phyloP scores from a whole-genome alignment of 768 basidiomycete genomes.

The Hypholoma fasciculare region DNA sequence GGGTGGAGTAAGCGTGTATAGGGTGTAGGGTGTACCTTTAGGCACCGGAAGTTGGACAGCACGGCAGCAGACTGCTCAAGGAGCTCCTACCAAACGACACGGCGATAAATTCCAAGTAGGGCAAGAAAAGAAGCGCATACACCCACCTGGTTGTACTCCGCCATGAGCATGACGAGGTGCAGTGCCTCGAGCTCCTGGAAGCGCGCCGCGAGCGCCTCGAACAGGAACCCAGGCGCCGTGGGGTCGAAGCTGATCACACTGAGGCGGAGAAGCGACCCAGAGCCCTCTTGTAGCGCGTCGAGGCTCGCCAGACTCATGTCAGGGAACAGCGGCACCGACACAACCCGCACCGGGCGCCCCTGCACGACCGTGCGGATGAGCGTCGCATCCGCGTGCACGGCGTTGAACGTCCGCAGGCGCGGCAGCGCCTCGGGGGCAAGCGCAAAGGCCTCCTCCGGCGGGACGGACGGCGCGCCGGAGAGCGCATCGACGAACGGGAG shows the following conservation, averaged over 20 bases:
- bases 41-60: slow-evolving; percentile 41
- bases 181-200: slow-evolving; percentile 56
- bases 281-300: slow-evolving; percentile 11
- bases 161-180: slow-evolving; percentile 57
- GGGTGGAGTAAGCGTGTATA: not conserved
- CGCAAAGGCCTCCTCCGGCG: slow-evolving; percentile 23
- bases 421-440: slow-evolving; percentile 46
- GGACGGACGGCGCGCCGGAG: slow-evolving; percentile 7
- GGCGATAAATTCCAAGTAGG: too few relatives aligned
- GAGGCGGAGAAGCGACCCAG: slow-evolving; percentile 43
- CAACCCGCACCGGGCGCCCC: slow-evolving; percentile 24
- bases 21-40: slow-evolving; percentile 23
- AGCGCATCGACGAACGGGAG: slow-evolving; percentile 18
- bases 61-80: slow-evolving; percentile 39
- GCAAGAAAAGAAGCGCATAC: not conserved
- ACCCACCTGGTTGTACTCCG: slow-evolving; percentile 44
- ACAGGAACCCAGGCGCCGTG: slow-evolving; percentile 39
- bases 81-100: slow-evolving; percentile 29
- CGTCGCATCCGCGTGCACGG: slow-evolving; percentile 49
- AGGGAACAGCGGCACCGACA: slow-evolving; percentile 16
- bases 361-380: slow-evolving; percentile 45
- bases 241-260: slow-evolving; percentile 63
- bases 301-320: slow-evolving; percentile 14
- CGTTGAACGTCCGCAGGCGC: slow-evolving; percentile 47
- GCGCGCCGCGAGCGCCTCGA: slow-evolving; percentile 46